A percentile compares a stretch with the other conserved stretches of the same genome.
These are phyloP conservation scores for Lachancea waltii DNA, from an alignment of 805 yeast species.

Conservation along the genomic window DNA sequence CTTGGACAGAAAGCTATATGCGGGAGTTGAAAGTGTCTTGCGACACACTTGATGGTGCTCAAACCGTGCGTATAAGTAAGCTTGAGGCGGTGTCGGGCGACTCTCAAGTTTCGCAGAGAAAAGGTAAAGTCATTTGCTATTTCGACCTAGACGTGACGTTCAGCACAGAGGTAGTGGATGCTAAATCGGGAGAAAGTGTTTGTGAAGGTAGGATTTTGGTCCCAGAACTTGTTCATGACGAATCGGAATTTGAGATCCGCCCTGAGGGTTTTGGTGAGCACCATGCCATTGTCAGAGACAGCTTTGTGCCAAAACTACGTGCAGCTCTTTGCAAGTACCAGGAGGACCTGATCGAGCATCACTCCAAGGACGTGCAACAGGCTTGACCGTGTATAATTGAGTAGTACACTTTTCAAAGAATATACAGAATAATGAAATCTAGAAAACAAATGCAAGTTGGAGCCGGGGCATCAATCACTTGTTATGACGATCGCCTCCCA, in stretches of 20 bases:
- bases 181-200: conserved; percentile 32
- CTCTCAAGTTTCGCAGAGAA: conserved; percentile 78
- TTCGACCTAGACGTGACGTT: conserved; percentile 58
- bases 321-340: conserved; percentile 52
- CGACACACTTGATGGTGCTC: conserved; percentile 14
- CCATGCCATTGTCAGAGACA: conserved; percentile 36
- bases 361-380: conserved; percentile 59
- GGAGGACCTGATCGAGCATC: conserved; percentile 51
- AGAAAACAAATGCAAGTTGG: neutral
- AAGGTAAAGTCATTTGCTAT: conserved; percentile 72
- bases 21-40: conserved; percentile 16
- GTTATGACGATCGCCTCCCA: too few species aligned
- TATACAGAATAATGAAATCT: neutral
- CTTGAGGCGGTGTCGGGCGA: conserved; percentile 54
- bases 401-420: neutral
- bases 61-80: conserved; percentile 30
- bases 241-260: conserved; percentile 56
- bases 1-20: conserved; percentile 54
- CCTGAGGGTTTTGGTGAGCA: conserved; percentile 37
- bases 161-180: conserved; percentile 35
- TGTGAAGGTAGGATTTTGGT: conserved; percentile 42
- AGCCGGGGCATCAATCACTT: too few species aligned
- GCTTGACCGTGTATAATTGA: conserved; percentile 2
- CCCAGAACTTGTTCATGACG: conserved; percentile 75
- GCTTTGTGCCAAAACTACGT: conserved; percentile 47